Evolutionary conservation across 495 filamentous ascomycete genomes (phyloP).

Genomic region (Neurospora africana): DNA sequence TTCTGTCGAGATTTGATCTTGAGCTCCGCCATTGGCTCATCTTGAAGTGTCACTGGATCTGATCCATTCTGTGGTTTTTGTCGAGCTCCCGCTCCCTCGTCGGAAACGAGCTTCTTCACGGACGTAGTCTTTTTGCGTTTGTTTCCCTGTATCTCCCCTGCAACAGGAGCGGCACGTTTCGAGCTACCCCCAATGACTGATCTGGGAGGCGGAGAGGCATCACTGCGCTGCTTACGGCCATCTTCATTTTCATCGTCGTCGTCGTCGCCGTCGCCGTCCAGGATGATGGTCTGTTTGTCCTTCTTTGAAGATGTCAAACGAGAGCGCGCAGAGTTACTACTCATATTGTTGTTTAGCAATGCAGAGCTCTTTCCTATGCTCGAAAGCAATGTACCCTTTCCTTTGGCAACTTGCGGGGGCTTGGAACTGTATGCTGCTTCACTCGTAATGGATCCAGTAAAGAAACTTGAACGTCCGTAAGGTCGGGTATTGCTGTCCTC

Average conservation of each 20-base stretch:
- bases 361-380: not conserved
- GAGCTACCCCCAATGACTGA: not conserved
- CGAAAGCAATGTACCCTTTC: not conserved
- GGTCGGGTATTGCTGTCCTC: not conserved
- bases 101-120: not conserved
- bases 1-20: conserved; percentile 32
- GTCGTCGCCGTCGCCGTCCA: conserved; percentile 13
- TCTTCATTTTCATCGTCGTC: too few relatives aligned
- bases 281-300: conserved; percentile 2
- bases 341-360: not conserved
- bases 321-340: not conserved
- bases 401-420: not conserved
- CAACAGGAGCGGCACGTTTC: not conserved
- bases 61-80: not conserved
- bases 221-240: not conserved
- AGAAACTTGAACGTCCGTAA: not conserved
- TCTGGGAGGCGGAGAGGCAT: not conserved
- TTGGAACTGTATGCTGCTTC: not conserved
- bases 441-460: not conserved
- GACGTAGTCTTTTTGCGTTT: not conserved
- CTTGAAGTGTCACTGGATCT: not conserved
- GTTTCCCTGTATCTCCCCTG: not conserved
- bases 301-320: not conserved
- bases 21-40: conserved; percentile 28
- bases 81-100: not conserved